A percentile compares a stretch with the other conserved stretches of the same genome.
phyloP scores from a whole-genome alignment of 352 stramenopile species.

The Pythium insidiosum region DNA sequence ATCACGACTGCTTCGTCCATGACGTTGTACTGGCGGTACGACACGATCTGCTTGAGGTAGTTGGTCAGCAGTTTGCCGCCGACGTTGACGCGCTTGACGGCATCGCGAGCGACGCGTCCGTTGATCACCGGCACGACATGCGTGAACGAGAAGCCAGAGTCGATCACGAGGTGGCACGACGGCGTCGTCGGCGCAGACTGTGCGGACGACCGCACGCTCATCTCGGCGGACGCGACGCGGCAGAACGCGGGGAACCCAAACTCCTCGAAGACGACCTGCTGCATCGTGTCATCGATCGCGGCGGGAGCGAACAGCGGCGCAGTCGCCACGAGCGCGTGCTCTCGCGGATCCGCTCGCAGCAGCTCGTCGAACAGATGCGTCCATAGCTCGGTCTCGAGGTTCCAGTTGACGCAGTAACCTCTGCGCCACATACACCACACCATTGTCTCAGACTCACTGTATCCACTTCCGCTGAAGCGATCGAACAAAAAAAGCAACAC shows the following conservation, averaged over 20 bases:
- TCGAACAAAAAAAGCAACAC: no score
- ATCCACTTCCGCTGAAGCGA: no score
- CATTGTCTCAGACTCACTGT: no score
- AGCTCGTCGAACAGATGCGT: constrained; percentile 35
- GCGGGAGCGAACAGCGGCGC: constrained; percentile 41
- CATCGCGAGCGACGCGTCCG: constrained; percentile 27
- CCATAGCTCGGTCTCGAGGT: constrained; percentile 59
- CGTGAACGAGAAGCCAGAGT: constrained; percentile 94
- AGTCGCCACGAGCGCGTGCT: constrained; percentile 50
- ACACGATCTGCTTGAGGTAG: constrained; percentile 95
- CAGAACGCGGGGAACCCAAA: constrained; percentile 45
- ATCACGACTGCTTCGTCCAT: no score
- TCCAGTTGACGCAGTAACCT: constrained; percentile 79
- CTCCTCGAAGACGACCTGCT: constrained; percentile 79
- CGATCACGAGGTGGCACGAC: constrained; percentile 80
- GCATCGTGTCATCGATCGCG: constrained; percentile 57
- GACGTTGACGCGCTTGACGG: constrained; percentile 85
- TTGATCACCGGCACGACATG: no score
- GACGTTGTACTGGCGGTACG: no score
- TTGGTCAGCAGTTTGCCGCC: constrained; percentile 96
- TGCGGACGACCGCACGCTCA: constrained; percentile 54
- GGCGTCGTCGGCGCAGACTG: constrained; percentile 23
- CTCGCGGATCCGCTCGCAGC: constrained; percentile 34
- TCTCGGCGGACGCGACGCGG: constrained; percentile 43
- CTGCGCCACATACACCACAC: constrained; percentile 17